Conservation (phyloP, 208 protist genomes). For the Vickermania spadyakhi region DNA sequence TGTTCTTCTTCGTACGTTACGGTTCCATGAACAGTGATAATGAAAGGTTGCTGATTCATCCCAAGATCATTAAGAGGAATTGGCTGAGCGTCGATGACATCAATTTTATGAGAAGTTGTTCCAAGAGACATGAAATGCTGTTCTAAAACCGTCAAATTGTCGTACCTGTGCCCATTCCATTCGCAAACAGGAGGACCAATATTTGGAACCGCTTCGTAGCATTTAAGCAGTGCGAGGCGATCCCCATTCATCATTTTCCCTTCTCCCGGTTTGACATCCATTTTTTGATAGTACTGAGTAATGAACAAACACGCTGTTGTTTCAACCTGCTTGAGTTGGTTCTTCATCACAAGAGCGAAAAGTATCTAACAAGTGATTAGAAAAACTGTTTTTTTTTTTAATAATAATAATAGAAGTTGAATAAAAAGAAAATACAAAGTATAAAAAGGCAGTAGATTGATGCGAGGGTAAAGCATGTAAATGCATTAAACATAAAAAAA, state of each 20-base stretch:
- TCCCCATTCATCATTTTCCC: slow-evolving; percentile 54
- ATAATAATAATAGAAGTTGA: too few relatives aligned
- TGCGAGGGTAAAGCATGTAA: too few relatives aligned
- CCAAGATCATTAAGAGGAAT: slow-evolving; percentile 64
- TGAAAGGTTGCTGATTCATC: slow-evolving; percentile 38
- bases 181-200: too few relatives aligned
- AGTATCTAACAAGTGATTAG: too few relatives aligned
- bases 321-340: slow-evolving; percentile 63
- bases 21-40: slow-evolving; percentile 68
- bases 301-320: slow-evolving; percentile 77
- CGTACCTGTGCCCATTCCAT: slow-evolving; percentile 80
- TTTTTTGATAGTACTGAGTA: slow-evolving; percentile 61
- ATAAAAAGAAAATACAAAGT: too few relatives aligned
- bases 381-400: too few relatives aligned
- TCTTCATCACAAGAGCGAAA: slow-evolving; percentile 42
- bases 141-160: slow-evolving; percentile 32
- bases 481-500: too few relatives aligned
- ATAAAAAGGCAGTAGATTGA: too few relatives aligned
- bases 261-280: slow-evolving; percentile 54
- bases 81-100: slow-evolving; percentile 85
- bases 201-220: too few relatives aligned
- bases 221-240: slow-evolving; percentile 51
- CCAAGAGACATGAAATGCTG: slow-evolving; percentile 56
- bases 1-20: slow-evolving; percentile 87
- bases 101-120: slow-evolving; percentile 67